Base-by-base conservation (phyloP, 139 green algal genomes). In the Chlorella sp. region DNA sequence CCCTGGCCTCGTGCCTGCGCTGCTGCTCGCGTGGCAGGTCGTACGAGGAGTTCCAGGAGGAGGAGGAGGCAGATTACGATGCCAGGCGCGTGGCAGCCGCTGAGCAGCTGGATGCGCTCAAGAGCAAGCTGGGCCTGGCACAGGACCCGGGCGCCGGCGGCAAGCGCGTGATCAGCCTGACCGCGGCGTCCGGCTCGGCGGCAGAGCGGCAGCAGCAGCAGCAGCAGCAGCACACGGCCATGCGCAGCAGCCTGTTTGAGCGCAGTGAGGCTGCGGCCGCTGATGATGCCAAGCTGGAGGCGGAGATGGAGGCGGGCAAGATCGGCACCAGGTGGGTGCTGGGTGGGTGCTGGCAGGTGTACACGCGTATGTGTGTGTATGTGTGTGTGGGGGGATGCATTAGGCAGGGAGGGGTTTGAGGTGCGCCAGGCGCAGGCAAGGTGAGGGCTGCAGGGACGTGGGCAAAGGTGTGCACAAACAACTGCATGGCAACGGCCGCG, bases 11-110 rank as follows among this genome's bases (percentile, higher is more conserved):
- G 26, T 36, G 86, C 32, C 28, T 87, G 32, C 48, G 84, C 24
- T 87, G 68, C 48, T 83, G 53, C 66, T 4, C 39, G 14, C 60
- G 48, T 21, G 11, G 14, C 14, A 14, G 40, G n/a, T n/a, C 16
- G 32, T 91, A 91, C 81, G 37, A 89, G 40, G 61, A 66, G 82
- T 92, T 92, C 34, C 69, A 89, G 57, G 82, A 88, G 40, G 84
- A 88, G 64, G 84, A 88, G 34, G 85, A 92, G 57, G 86, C 40
- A 7, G 60, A 80, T n/a, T 85, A 91, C 34, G 36, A 88, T 22
- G 53, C 42, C 3, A 53, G 73, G 28, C 81, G 71, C 7, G 81
- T 28, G 2, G 42, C 66, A 1, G 36, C 81, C 7, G 81, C 84
- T 3, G 36, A 73, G 32, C 81, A 91, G 42, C 40, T 91, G 66